Percentiles rank a stretch among this genome's conserved stretches.
Evolutionary conservation across 83 land plant species (phyloP).

Genomic region (Larix sibirica): DNA sequence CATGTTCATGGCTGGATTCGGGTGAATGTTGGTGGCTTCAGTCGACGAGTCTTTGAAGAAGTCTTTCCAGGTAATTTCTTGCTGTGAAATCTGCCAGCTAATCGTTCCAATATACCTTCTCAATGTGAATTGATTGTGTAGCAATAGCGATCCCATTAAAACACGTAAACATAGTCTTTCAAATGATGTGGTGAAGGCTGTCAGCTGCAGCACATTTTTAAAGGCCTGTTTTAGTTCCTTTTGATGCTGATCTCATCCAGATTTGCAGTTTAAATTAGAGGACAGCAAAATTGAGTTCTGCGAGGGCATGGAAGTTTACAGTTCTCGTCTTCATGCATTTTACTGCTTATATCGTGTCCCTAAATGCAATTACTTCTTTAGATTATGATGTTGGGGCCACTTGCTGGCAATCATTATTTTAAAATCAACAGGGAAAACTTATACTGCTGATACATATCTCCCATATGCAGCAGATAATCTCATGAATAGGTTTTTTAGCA

Average conservation of each 20-base stretch:
- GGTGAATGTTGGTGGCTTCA: not conserved
- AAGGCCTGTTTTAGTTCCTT: not conserved
- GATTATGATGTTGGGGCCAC: not conserved
- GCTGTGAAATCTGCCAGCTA: not conserved
- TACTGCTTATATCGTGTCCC: not conserved
- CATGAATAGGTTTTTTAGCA: not conserved
- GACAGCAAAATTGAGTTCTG: not conserved
- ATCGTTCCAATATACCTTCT: not conserved
- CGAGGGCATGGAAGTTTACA: not conserved
- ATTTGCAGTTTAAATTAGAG: not conserved
- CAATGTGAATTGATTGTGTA: not conserved
- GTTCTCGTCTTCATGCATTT: not conserved
- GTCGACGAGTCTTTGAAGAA: constrained; percentile 14
- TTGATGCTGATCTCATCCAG: not conserved
- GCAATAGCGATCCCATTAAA: not conserved
- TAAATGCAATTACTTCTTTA: not conserved
- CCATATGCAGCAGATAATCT: not conserved
- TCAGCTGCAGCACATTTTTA: not conserved
- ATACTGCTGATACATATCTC: not conserved
- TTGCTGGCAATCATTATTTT: not conserved
- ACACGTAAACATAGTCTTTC: not conserved
- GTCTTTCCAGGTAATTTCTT: constrained; percentile 2
- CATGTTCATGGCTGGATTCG: not conserved
- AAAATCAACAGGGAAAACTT: not conserved
- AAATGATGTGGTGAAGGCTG: not conserved